Base-by-base conservation (phyloP, 148 eudicot genomes). In the Beta vulgaris region DNA sequence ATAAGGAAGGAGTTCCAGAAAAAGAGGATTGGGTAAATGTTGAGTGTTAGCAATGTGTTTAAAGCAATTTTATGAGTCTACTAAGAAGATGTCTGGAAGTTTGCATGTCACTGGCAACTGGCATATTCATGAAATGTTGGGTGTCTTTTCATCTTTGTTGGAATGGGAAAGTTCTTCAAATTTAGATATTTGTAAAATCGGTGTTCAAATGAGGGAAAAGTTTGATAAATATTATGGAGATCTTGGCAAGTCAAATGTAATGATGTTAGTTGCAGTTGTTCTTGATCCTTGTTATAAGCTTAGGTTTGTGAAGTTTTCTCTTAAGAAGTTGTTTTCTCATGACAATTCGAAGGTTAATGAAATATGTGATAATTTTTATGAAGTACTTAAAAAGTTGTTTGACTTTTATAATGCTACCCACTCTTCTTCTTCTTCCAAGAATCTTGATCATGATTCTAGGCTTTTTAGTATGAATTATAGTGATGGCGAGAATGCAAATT, bases 211-310 rank as follows among this genome's bases (percentile, higher is more conserved):
- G 61, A 51, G 49, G 54, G 14, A 34, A 21, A 66, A 66, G 48
- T 75, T 48, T 75, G 71, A 75, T 26, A 51, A 65, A 36, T 66
- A 64, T 14, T 75, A 34, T 51, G 64, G 71, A 15, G 48, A 49
- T 32, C 26, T 49, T 13, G 32, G 26, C 6, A 75, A 49, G 7
- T 49, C 42, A 37, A 49, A 75, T 66, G 2, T 75, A 12, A 46
- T 66, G 71, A 7, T 66, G 23, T 75, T 75, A 16, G 35, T 64
- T 65, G 63, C n/a, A 8, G 48, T 36, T 32, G 46, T 66, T 28
- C 53, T 66, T 36, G 61, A 75, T 43, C 51, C 78, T 4, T 18
- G 37, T 14, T 48, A 75, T 12, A 75, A 75, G 55, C 39, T 67
- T 7, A 53, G 36, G 18, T 71, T 71, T 35, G 48, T 66, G 28